Evolutionary conservation across 352 stramenopile genomes (phyloP).

Genomic region (Phytophthora palmivora): DNA sequence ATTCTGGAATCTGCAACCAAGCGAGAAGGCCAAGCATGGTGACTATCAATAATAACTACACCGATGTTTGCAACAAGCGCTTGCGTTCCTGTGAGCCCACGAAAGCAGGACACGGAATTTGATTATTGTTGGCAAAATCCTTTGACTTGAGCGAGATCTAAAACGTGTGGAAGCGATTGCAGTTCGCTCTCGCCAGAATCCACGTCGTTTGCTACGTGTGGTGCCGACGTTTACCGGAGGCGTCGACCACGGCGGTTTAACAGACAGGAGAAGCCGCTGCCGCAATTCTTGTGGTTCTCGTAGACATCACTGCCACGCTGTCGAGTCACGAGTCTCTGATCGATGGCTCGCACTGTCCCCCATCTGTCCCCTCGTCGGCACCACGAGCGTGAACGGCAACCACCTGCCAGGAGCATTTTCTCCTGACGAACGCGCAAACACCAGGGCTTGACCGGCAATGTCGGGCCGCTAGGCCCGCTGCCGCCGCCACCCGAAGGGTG

Average conservation of each 20-base stretch:
- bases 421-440: slow-evolving; percentile 32
- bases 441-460: too few species aligned
- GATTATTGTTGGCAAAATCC: too few species aligned
- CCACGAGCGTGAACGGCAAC: slow-evolving; percentile 2
- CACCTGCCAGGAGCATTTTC: slow-evolving; percentile 30
- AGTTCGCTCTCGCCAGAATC: neutral
- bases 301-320: slow-evolving; percentile 20
- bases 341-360: slow-evolving; percentile 1
- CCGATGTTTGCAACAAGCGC: too few species aligned
- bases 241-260: neutral
- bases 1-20: slow-evolving; percentile 16
- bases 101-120: too few species aligned
- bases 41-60: too few species aligned
- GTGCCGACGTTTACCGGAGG: neutral
- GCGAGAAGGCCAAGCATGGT: too few species aligned
- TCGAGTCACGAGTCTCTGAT: slow-evolving; percentile 15
- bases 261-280: neutral
- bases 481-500: too few species aligned
- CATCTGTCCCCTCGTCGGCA: slow-evolving; percentile 2
- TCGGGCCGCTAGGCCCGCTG: too few species aligned
- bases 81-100: too few species aligned
- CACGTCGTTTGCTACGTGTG: slow-evolving; percentile 8
- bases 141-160: too few species aligned
- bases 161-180: too few species aligned
- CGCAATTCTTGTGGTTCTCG: slow-evolving; percentile 13